These are phyloP conservation scores for Viola odorata DNA, from an alignment of 345 rosid genomes.

Conservation along the genomic window DNA sequence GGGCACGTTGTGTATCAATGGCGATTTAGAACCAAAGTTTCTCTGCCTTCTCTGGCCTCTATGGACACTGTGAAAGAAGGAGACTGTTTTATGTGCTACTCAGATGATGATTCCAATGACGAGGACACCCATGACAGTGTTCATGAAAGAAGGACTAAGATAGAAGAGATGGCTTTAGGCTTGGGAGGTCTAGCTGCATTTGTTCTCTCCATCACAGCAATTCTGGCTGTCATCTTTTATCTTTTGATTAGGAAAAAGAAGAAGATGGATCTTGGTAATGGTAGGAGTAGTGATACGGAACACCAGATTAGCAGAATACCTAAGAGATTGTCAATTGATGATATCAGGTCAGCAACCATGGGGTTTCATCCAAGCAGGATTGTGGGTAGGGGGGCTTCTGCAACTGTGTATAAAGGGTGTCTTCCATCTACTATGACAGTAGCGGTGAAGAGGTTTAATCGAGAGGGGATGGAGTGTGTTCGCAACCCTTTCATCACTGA, in stretches of 20 bases:
- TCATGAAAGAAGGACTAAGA: conserved; percentile 1
- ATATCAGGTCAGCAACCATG: conserved; percentile 56
- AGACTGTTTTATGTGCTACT: conserved; percentile 48
- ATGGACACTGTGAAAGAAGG: conserved; percentile 33
- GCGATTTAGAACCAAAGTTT: conserved; percentile 55
- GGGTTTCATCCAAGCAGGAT: conserved; percentile 52
- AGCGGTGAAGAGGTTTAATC: conserved; percentile 65
- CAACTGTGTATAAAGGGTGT: conserved; percentile 68
- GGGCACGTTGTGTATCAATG: conserved; percentile 50
- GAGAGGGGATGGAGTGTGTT: conserved; percentile 31
- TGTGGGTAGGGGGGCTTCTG: conserved; percentile 75
- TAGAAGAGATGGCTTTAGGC: conserved; percentile 32
- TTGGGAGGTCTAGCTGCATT: conserved; percentile 40
- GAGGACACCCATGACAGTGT: neutral
- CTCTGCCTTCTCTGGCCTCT: conserved; percentile 19
- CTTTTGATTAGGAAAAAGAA: conserved; percentile 29
- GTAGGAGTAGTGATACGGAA: conserved; percentile 13
- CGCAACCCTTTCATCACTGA: conserved; percentile 65
- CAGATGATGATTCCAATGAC: conserved; percentile 21
- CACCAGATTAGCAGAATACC: conserved; percentile 32
- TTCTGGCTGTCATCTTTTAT: conserved; percentile 23
- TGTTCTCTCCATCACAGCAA: conserved; percentile 25
- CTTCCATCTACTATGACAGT: conserved; percentile 42
- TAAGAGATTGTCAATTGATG: conserved; percentile 48
- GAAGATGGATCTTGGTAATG: conserved; percentile 21